These are phyloP conservation scores for Phytopythium delawarense DNA, from an alignment of 352 stramenopile genomes.

Conservation along the genomic window DNA sequence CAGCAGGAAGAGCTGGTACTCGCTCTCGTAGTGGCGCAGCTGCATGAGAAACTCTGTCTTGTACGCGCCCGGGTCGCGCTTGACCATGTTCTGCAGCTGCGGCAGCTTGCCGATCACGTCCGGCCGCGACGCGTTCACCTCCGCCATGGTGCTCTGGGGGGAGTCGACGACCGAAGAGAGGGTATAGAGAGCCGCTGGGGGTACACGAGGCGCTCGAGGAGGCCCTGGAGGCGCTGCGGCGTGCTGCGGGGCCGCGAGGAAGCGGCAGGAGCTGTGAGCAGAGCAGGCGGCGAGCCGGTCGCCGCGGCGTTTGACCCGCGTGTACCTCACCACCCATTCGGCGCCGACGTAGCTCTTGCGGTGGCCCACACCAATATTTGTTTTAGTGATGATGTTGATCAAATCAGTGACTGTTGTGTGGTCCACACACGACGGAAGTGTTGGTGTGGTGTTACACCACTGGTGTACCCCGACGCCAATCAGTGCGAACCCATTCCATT, in stretches of 20 bases:
- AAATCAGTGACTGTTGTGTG: no score
- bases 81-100: conserved; percentile 98
- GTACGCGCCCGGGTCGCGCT: conserved; percentile 96
- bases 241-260: neutral
- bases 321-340: conserved; percentile 6
- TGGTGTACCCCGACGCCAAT: neutral
- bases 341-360: neutral
- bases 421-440: no score
- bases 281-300: conserved; percentile 1
- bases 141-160: conserved; percentile 36
- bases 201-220: no score
- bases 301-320: conserved; percentile 8
- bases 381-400: no score
- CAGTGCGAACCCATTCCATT: no score
- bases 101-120: conserved; percentile 91
- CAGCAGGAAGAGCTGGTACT: conserved; percentile 95
- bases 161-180: no score
- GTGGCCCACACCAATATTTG: neutral
- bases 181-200: no score
- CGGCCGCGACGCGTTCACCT: conserved; percentile 72
- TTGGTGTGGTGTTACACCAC: no score
- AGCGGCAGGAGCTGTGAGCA: neutral
- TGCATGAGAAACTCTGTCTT: conserved; percentile 97
- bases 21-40: conserved; percentile 93
- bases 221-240: no score